These are phyloP conservation scores for Penicillium bialowiezense DNA, from an alignment of 495 filamentous ascomycete genomes.

Conservation along the genomic window DNA sequence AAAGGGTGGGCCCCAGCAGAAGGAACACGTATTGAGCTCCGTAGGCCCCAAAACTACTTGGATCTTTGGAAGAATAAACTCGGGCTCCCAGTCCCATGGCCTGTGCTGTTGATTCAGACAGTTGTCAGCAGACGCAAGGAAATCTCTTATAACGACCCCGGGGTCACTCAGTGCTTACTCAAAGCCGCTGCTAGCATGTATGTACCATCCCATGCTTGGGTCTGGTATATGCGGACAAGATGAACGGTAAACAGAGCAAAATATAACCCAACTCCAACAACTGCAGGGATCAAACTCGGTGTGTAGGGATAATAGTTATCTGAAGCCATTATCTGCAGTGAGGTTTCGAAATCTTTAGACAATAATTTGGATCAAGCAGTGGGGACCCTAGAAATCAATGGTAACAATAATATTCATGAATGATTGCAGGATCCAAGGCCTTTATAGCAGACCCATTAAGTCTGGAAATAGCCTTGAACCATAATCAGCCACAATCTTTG, in stretches of 20 bases:
- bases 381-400: too few species aligned
- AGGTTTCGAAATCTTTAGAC: slow-evolving; percentile 1
- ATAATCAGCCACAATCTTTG: too few species aligned
- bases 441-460: too few species aligned
- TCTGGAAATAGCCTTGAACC: too few species aligned
- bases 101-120: neutral
- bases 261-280: slow-evolving; percentile 2
- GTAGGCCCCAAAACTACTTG: slow-evolving; percentile 7
- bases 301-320: neutral
- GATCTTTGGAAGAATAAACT: neutral
- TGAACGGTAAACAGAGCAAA: neutral
- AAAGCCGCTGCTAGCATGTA: slow-evolving; percentile 5
- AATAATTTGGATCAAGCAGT: neutral
- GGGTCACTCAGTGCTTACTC: neutral
- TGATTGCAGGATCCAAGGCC: too few species aligned
- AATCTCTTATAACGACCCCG: neutral
- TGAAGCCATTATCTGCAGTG: neutral
- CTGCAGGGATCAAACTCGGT: slow-evolving; percentile 3
- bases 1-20: slow-evolving; percentile 10
- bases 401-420: neutral
- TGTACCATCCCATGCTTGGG: slow-evolving; percentile 3
- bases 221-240: neutral
- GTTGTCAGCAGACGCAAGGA: neutral
- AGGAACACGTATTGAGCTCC: slow-evolving; percentile 5
- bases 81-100: neutral